Percentiles rank a stretch among this genome's conserved stretches.
These are phyloP conservation scores for Tetragonia tetragonoides DNA, from an alignment of 148 eudicot species.

Conservation along the genomic window DNA sequence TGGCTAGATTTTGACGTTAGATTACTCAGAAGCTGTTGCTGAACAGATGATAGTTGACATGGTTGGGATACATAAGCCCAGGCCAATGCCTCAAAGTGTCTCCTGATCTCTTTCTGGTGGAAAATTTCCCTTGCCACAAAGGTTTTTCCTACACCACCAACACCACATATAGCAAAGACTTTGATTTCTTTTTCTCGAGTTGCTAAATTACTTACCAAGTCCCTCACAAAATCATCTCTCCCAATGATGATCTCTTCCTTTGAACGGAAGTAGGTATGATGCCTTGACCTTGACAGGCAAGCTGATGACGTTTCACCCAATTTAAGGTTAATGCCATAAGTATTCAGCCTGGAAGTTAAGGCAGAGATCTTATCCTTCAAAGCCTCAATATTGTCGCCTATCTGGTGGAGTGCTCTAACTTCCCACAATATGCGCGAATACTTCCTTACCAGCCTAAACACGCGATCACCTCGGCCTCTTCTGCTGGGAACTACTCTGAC, in stretches of 20 bases:
- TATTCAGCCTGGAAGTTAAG: constrained; percentile 20
- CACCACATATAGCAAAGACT: constrained; percentile 21
- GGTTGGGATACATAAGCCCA: constrained; percentile 27
- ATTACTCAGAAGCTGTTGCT: constrained; percentile 20
- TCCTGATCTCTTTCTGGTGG: constrained; percentile 12
- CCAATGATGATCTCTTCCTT: constrained; percentile 18
- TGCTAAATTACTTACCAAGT: neutral
- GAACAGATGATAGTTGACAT: constrained; percentile 17
- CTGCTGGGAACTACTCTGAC: neutral
- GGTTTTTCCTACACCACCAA: constrained; percentile 31
- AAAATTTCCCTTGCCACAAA: constrained; percentile 23
- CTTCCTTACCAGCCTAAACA: neutral
- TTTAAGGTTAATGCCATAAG: constrained; percentile 19
- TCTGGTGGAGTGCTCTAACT: neutral
- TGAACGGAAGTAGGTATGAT: neutral
- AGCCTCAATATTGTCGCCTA: constrained; percentile 17
- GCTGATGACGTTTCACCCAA: constrained; percentile 6
- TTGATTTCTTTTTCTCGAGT: neutral
- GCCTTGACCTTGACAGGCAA: neutral
- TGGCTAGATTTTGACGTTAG: constrained; percentile 18
- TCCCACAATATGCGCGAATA: constrained; percentile 5
- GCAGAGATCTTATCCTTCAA: constrained; percentile 20
- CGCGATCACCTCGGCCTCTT: neutral
- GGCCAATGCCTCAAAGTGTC: constrained; percentile 24
- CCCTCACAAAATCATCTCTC: neutral